These are phyloP conservation scores for Phytophthora sp. DNA, from an alignment of 352 stramenopile species.

Conservation along the genomic window DNA sequence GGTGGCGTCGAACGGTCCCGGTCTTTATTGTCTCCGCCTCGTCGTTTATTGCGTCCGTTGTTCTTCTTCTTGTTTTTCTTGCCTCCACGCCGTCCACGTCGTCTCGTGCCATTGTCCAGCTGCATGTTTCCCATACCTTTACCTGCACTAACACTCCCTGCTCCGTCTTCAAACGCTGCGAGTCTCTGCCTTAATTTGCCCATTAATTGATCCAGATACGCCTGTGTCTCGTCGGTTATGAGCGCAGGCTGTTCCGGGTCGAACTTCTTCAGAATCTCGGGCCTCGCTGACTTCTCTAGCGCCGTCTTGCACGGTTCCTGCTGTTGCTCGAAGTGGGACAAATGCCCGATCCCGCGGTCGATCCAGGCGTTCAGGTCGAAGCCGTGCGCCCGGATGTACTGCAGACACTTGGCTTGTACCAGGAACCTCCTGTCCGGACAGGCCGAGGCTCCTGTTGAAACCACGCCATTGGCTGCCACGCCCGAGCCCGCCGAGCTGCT, in stretches of 20 bases:
- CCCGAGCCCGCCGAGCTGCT: not conserved
- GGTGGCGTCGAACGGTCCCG: conserved; percentile 17
- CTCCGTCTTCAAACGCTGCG: conserved; percentile 28
- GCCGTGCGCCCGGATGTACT: conserved; percentile 77
- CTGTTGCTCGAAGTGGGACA: conserved; percentile 69
- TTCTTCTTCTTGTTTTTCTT: conserved; percentile 49
- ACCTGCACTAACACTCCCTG: conserved; percentile 1
- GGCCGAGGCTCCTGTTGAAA: conserved; percentile 5
- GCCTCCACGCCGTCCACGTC: conserved; percentile 32
- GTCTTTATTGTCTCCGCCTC: conserved; percentile 15
- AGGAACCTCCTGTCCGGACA: conserved; percentile 67
- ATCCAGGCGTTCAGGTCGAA: conserved; percentile 86
- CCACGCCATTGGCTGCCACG: conserved; percentile 2
- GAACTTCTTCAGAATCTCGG: conserved; percentile 49
- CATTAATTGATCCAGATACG: conserved; percentile 47
- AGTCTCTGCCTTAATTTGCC: conserved; percentile 35
- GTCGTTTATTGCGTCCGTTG: conserved; percentile 28
- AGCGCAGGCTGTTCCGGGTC: conserved; percentile 36
- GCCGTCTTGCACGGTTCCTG: conserved; percentile 32
- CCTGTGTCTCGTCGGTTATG: conserved; percentile 51
- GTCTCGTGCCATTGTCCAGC: conserved; percentile 28
- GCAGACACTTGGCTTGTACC: conserved; percentile 74
- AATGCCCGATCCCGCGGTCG: conserved; percentile 70
- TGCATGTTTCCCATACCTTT: conserved; percentile 5
- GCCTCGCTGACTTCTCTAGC: conserved; percentile 36